Percentiles rank a stretch among this genome's conserved stretches.
These are phyloP conservation scores for Atalantia buxifolia DNA, from an alignment of 345 rosid genomes.

Conservation along the genomic window DNA sequence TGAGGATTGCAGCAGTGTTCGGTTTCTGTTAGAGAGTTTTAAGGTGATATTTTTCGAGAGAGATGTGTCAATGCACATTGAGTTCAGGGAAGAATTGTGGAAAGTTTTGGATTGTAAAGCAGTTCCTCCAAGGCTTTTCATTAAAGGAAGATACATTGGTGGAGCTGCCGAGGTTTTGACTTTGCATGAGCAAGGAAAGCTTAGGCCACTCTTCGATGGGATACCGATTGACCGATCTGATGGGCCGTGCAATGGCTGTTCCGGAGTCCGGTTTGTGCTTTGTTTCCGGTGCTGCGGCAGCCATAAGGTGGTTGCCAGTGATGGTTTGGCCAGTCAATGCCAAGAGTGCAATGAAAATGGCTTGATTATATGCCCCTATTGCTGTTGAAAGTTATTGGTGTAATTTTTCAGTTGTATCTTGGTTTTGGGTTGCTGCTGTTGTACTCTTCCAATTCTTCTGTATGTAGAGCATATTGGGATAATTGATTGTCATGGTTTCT, in stretches of 20 bases:
- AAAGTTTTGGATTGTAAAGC: conserved; percentile 40
- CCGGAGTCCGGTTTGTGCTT: conserved; percentile 61
- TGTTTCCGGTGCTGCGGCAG: conserved; percentile 78
- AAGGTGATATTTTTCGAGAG: conserved; percentile 57
- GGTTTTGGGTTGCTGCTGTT: not conserved
- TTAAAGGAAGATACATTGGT: conserved; percentile 74
- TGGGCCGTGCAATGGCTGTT: conserved; percentile 44
- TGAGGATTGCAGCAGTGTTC: conserved; percentile 66
- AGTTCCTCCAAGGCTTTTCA: conserved; percentile 75
- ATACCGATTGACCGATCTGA: conserved; percentile 36
- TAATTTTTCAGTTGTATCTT: not conserved
- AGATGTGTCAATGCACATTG: conserved; percentile 74
- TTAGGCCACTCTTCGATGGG: conserved; percentile 53
- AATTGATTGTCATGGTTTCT: not conserved
- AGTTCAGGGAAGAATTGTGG: conserved; percentile 71
- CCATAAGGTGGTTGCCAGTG: conserved; percentile 34
- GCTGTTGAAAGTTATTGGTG: conserved; percentile 29
- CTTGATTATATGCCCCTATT: conserved; percentile 54
- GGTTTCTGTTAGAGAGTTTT: conserved; percentile 70
- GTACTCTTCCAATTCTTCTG: not conserved
- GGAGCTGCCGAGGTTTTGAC: conserved; percentile 70
- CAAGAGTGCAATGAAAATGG: conserved; percentile 84
- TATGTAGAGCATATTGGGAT: not conserved
- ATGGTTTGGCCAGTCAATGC: conserved; percentile 44
- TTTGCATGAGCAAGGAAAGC: conserved; percentile 75